Conservation (phyloP, 495 filamentous ascomycete genomes). For the Niebla homalea region DNA sequence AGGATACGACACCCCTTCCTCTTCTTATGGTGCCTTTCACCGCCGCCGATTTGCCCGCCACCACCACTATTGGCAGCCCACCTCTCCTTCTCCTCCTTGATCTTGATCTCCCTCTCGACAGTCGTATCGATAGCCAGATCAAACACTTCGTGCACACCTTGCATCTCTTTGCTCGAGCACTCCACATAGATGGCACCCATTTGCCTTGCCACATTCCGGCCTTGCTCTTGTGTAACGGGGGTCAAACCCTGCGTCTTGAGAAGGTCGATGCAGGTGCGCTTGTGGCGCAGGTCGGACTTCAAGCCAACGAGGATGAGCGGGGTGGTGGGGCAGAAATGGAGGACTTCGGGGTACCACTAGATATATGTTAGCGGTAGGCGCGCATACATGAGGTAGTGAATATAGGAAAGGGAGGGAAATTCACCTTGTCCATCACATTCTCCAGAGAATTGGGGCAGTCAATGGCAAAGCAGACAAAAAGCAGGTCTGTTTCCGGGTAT, state of each 20-base stretch:
- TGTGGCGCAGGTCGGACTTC: slow-evolving; percentile 89
- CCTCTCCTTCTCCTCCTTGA: slow-evolving; percentile 22
- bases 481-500: slow-evolving; percentile 92
- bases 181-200: slow-evolving; percentile 96
- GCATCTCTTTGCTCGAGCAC: slow-evolving; percentile 96
- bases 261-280: slow-evolving; percentile 91
- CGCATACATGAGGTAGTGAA: neutral
- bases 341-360: slow-evolving; percentile 97
- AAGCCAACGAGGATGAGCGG: slow-evolving; percentile 89
- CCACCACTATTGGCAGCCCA: slow-evolving; percentile 20
- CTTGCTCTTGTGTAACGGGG: slow-evolving; percentile 84
- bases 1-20: slow-evolving; percentile 58
- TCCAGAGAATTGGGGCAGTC: slow-evolving; percentile 97
- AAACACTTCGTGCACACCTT: slow-evolving; percentile 90
- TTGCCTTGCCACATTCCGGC: slow-evolving; percentile 67
- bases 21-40: slow-evolving; percentile 46
- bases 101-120: slow-evolving; percentile 35
- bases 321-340: slow-evolving; percentile 96
- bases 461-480: slow-evolving; percentile 98
- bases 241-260: slow-evolving; percentile 96
- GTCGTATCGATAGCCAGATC: slow-evolving; percentile 76
- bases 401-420: slow-evolving; percentile 6
- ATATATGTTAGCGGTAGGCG: slow-evolving; percentile 14
- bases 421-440: slow-evolving; percentile 96
- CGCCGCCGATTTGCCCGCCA: slow-evolving; percentile 6